phyloP scores from a whole-genome alignment of 371 early-diverging fungal genomes.

The Capillidium rhysosporum region DNA sequence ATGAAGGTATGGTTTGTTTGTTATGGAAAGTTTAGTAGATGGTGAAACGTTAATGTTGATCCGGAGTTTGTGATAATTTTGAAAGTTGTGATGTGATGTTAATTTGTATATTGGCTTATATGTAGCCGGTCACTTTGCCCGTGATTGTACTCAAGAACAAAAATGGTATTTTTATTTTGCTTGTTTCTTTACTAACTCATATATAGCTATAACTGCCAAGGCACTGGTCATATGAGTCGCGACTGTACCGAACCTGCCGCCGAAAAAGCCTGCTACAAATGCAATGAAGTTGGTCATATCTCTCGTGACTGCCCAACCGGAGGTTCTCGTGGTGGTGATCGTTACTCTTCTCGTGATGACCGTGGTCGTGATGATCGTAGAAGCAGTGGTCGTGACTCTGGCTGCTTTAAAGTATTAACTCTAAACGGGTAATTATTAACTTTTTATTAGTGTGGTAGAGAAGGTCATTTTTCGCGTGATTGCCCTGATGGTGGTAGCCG shows the following conservation, averaged over 20 bases:
- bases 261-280: constrained; percentile 34
- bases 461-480: constrained; percentile 37
- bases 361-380: constrained; percentile 7
- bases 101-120: background rate
- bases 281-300: constrained; percentile 32
- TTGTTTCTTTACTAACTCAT: background rate
- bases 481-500: constrained; percentile 23
- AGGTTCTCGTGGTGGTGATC: background rate
- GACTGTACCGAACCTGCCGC: constrained; percentile 23
- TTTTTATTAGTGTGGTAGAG: constrained; percentile 12
- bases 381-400: constrained; percentile 10
- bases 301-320: constrained; percentile 18
- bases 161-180: background rate
- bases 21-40: no score
- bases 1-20: background rate
- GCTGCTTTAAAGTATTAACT: constrained; percentile 8
- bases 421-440: constrained; percentile 8
- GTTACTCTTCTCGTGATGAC: constrained; percentile 2
- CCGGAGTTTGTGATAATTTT: background rate
- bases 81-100: background rate
- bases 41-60: no score
- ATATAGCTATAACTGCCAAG: constrained; percentile 31
- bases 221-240: constrained; percentile 20
- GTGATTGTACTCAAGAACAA: constrained; percentile 19
- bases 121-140: constrained; percentile 38